Base-by-base conservation (phyloP, 345 rosid species). In the Salix exigua region DNA sequence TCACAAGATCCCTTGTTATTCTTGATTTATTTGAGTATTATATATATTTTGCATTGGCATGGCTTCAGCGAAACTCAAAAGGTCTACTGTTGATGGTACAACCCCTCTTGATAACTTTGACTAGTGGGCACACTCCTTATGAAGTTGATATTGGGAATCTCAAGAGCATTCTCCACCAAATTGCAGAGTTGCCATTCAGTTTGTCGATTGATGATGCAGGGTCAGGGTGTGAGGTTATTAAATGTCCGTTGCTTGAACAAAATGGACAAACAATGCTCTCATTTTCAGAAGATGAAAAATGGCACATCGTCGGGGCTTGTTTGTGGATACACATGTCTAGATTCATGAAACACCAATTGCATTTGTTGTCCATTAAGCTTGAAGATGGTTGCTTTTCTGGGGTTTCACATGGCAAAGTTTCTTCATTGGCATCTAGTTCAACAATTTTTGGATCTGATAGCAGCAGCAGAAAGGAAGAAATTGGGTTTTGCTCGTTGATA, bases 211-310 rank as follows among this genome's bases (percentile, higher is more conserved):
- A 83, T 44, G 79, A 77, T 77, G 51, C 67, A 46, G 85, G 79
- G 65, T 71, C 28, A 37, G 69, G 40, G 16, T 83, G 72, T 74
- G 35, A 76, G 61, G 75, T 70, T 68, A 67, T 30, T 77, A 74
- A 68, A 48, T 68, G 7, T 80, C 62, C 60, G 63, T 83, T 74
- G 51, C 77, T 72, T 70, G 78, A 82, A 69, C 78, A 75, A 76
- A 79, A 80, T 84, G 81, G 81, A 75, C 81, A 77, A 64, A 70
- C 76, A 55, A 72, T 66, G 38, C 76, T 79, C 75, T 82, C 88
- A 72, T 88, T 92, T 85, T 86, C 92, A 76, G 91, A 87, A 75
- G 94, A 90, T 78, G 97, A 91, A 83, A 94, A 88, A 87, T 86
- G 90, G 89, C 84, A 83, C 76, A 78, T 89, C 33, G 79, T 89